phyloP scores from a whole-genome alignment of 345 rosid genomes.

The Nephelium lappaceum region DNA sequence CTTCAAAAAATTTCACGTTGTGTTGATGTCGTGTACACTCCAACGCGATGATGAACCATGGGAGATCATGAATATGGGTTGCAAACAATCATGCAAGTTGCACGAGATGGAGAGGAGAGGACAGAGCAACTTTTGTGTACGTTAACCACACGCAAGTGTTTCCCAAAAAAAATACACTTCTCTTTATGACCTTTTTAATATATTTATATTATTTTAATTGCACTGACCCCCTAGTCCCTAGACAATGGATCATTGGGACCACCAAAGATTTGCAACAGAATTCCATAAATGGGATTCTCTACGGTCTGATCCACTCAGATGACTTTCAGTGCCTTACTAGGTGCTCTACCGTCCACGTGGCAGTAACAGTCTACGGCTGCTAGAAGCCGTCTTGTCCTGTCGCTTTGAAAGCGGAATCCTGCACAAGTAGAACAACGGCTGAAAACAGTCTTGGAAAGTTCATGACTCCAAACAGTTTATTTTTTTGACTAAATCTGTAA shows the following conservation, averaged over 20 bases:
- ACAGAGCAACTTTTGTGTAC: slow-evolving; percentile 19
- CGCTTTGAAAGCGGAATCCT: background rate
- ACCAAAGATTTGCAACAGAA: slow-evolving; percentile 28
- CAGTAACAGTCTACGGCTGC: background rate
- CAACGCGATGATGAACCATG: too few species aligned
- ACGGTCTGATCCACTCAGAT: background rate
- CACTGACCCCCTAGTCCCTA: background rate
- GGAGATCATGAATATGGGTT: background rate
- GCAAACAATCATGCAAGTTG: background rate
- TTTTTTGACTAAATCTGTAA: too few species aligned
- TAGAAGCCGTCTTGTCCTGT: background rate
- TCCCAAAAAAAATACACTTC: slow-evolving; percentile 16
- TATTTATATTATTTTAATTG: background rate
- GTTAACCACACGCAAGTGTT: slow-evolving; percentile 27
- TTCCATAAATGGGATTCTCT: slow-evolving; percentile 13
- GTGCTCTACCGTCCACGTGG: slow-evolving; percentile 15
- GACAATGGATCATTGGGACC: slow-evolving; percentile 28
- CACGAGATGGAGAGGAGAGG: background rate
- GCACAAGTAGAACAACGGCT: too few species aligned
- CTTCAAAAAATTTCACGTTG: too few species aligned
- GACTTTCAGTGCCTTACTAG: background rate
- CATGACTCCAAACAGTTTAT: too few species aligned
- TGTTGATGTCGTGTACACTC: too few species aligned
- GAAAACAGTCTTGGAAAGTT: too few species aligned
- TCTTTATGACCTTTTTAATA: background rate